Evolutionary conservation across 1,284 basidiomycete genomes (phyloP), one percentile per base, ranked within the genome.

Genomic region (Sanghuangporus weigelae): DNA sequence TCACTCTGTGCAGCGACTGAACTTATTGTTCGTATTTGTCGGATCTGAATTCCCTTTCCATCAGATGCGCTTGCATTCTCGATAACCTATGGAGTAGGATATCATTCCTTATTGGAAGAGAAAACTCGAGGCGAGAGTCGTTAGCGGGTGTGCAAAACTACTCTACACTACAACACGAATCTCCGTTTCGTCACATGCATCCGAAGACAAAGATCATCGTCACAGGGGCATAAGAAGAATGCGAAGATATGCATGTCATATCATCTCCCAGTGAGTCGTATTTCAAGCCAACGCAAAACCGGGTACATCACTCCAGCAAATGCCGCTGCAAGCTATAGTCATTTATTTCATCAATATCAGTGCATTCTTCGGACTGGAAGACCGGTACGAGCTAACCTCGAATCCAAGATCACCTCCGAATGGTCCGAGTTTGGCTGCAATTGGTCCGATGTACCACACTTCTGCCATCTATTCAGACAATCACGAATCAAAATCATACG

Each of bases 371-470:
- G 42, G 12, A 44, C n/a, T 12, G 11, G 42, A 19, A 26, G 14
- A 51, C 14, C 1, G 31, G 23, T 10, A 51, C 44, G 23, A 31
- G 39, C 72, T 26, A 36, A 84, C 78, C 75, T 86, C 84, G 64
- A 86, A 86, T 14, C 84, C 84, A 23, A 85, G 74, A 68, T 85
- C 84, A 0, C 81, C 82, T 23, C 84, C 82, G 51, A 73, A 76
- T 7, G 68, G 71, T 7, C 81, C 80, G 4, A 81, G 78, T 59
- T 76, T 68, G 62, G 68, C 70, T 2, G 76, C 84, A 1, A 84
- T 68, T 0, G 82, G 83, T 0, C 84, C 84, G 2, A 78, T 79
- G 65, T 83, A 84, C 81, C 82, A 83, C 3, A 75, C 74, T 69
- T 72, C 55, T 14, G 53, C 36, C 56, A 59, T 58, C 55, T 54